phyloP scores from a whole-genome alignment of 2,329 filamentous ascomycete genomes.

The Penicillium sp. region DNA sequence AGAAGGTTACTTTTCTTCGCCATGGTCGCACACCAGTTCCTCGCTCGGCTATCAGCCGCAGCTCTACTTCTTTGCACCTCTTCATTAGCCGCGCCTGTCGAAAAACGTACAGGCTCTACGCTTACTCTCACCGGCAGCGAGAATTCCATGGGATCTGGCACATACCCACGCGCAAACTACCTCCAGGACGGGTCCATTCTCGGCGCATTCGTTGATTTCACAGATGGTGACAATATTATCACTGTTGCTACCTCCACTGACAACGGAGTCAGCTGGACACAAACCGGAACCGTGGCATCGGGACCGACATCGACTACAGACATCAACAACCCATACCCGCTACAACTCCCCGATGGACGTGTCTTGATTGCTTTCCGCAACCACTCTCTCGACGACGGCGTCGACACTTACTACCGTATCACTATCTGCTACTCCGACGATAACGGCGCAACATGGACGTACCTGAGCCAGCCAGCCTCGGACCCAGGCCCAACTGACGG shows the following conservation, averaged over 20 bases:
- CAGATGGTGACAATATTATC: not conserved
- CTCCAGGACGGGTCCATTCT: conserved; percentile 2
- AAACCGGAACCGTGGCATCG: not conserved
- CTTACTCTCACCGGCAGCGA: not conserved
- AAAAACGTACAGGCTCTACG: not conserved
- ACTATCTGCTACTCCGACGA: conserved; percentile 7
- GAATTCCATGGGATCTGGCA: not conserved
- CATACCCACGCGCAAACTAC: conserved; percentile 7
- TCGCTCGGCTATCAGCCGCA: conserved; percentile 6
- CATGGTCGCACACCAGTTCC: not conserved
- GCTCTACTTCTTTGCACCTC: not conserved
- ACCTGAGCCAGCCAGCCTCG: not conserved
- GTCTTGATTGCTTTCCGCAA: conserved; percentile 5
- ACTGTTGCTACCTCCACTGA: not conserved
- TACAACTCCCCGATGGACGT: not conserved
- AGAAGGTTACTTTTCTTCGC: not conserved
- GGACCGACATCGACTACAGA: not conserved
- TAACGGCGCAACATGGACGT: conserved; percentile 1
- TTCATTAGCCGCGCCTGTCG: not conserved
- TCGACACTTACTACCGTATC: conserved; percentile 3
- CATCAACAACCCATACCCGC: not conserved
- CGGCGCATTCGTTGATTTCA: not conserved
- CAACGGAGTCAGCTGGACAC: not conserved
- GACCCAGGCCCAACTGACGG: not conserved
- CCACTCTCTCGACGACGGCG: not conserved